These are phyloP conservation scores for Misopates orontium DNA, from an alignment of 257 asterid genomes.

Conservation along the genomic window DNA sequence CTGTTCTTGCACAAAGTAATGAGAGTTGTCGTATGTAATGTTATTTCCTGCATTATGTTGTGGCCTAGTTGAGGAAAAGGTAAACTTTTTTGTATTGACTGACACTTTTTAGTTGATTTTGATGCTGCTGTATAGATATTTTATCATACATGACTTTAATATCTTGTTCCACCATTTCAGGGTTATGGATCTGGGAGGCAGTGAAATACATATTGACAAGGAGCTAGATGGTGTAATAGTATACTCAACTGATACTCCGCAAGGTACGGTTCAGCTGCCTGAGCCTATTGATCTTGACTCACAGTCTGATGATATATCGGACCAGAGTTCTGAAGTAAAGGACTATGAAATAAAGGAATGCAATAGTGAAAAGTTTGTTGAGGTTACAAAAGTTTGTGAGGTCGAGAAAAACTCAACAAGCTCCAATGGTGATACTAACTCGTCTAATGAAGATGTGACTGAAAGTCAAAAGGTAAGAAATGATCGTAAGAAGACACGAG, in stretches of 20 bases:
- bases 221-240: slow-evolving; percentile 55
- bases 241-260: slow-evolving; percentile 38
- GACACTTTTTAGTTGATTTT: not conserved
- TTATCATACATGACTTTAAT: slow-evolving; percentile 5
- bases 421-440: slow-evolving; percentile 25
- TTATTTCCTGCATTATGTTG: not conserved
- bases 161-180: slow-evolving; percentile 33
- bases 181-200: slow-evolving; percentile 63
- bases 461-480: slow-evolving; percentile 36
- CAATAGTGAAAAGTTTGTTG: slow-evolving; percentile 44
- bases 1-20: not conserved
- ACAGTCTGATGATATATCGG: slow-evolving; percentile 35
- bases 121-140: not conserved
- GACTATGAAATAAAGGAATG: slow-evolving; percentile 72
- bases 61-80: not conserved
- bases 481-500: slow-evolving; percentile 42
- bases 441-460: slow-evolving; percentile 31
- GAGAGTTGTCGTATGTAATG: not conserved
- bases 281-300: slow-evolving; percentile 43
- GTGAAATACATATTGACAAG: slow-evolving; percentile 64
- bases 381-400: slow-evolving; percentile 33
- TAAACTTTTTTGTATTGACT: not conserved
- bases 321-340: slow-evolving; percentile 48
- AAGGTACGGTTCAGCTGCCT: slow-evolving; percentile 32
- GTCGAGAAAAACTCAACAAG: slow-evolving; percentile 30